Percentiles rank a stretch among this genome's conserved stretches.
These are phyloP conservation scores for Yarrowia galli DNA, from an alignment of 1,139 yeast genomes.

Conservation along the genomic window DNA sequence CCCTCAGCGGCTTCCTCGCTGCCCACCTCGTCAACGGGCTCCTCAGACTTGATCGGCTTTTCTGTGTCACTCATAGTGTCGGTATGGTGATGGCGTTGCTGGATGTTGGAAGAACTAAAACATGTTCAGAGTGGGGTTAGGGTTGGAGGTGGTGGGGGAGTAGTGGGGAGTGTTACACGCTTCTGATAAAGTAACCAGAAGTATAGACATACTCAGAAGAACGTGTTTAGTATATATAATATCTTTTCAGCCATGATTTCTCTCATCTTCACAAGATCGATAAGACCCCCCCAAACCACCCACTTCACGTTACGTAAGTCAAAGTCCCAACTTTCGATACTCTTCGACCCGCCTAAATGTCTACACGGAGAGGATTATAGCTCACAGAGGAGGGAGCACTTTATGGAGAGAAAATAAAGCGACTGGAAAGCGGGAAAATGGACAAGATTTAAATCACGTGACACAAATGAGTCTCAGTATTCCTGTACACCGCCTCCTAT, in stretches of 20 bases:
- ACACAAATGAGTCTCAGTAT: too few relatives aligned
- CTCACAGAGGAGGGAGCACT: too few relatives aligned
- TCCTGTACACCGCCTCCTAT: not conserved
- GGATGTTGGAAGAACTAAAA: not conserved
- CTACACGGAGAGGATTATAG: too few relatives aligned
- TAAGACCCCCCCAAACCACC: not conserved
- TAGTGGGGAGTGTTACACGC: too few relatives aligned
- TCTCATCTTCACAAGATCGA: not conserved
- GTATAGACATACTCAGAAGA: too few relatives aligned
- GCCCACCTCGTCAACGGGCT: slow-evolving; percentile 41
- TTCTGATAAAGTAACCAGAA: not conserved
- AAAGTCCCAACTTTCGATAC: slow-evolving; percentile 8
- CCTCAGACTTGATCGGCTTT: slow-evolving; percentile 32
- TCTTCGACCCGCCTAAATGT: not conserved
- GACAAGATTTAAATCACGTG: not conserved
- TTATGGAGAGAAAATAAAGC: not conserved
- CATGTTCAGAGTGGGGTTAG: slow-evolving; percentile 9
- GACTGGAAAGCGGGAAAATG: not conserved
- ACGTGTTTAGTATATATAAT: too few relatives aligned
- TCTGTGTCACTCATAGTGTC: slow-evolving; percentile 32
- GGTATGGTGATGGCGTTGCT: slow-evolving; percentile 16
- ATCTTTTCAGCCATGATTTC: not conserved
- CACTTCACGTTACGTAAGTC: not conserved
- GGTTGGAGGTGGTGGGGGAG: not conserved
- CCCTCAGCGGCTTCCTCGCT: slow-evolving; percentile 12